Percentiles rank a stretch among this genome's conserved stretches.
These are phyloP conservation scores for Lippia alba DNA, from an alignment of 305 asterid genomes.

Conservation along the genomic window DNA sequence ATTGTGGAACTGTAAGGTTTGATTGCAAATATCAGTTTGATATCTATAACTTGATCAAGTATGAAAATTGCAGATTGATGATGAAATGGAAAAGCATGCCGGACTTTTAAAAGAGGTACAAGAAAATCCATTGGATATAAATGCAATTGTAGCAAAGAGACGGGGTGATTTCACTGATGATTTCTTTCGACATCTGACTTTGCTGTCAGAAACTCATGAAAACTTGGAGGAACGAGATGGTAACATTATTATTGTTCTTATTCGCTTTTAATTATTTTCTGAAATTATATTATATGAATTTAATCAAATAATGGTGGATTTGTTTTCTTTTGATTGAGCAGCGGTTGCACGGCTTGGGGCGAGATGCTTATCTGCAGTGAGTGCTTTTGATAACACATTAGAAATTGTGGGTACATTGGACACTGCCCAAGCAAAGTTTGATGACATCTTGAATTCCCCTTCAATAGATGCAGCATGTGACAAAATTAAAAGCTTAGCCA, in stretches of 20 bases:
- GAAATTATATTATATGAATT: constrained; percentile 19
- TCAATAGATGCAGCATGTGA: constrained; percentile 89
- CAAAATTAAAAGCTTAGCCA: constrained; percentile 84
- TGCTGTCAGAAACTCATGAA: constrained; percentile 71
- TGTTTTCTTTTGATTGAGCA: constrained; percentile 49
- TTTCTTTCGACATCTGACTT: constrained; percentile 76
- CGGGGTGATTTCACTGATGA: constrained; percentile 83
- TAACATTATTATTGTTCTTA: constrained; percentile 35
- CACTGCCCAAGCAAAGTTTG: constrained; percentile 86
- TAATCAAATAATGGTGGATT: constrained; percentile 21
- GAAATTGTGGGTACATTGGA: constrained; percentile 85
- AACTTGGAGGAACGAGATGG: constrained; percentile 92
- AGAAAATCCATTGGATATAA: constrained; percentile 77
- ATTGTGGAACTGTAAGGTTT: background rate
- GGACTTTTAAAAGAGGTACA: constrained; percentile 77
- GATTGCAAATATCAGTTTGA: constrained; percentile 11
- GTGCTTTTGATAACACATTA: constrained; percentile 94
- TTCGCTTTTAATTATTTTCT: background rate
- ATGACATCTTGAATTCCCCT: constrained; percentile 79
- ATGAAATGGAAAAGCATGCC: constrained; percentile 81
- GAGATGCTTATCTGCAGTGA: constrained; percentile 89
- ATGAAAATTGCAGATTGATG: constrained; percentile 79
- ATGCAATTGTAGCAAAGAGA: constrained; percentile 84
- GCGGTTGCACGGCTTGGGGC: constrained; percentile 86
- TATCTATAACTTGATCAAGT: constrained; percentile 40